Base-by-base conservation (phyloP, 495 filamentous ascomycete species). In the Penicillium dipodomyicola region DNA sequence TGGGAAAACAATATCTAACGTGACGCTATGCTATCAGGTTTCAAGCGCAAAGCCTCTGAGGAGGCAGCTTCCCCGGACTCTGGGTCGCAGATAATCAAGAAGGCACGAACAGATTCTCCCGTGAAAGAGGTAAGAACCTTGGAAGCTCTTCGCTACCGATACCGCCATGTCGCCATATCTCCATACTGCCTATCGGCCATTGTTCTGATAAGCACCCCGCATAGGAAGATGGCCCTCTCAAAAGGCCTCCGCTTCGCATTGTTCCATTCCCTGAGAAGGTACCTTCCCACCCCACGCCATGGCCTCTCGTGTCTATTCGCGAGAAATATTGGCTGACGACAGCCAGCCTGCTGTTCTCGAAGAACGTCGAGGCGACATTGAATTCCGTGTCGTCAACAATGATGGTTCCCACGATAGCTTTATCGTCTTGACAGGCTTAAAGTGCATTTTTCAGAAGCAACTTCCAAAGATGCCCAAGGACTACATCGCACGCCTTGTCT, bases 401-500 rank as follows among this genome's bases (percentile, higher is more conserved):
- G 95, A 98, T 68, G 87, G 88, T 61, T 80, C 84, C 15, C 82
- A 87, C 44, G 91, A 96, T 65, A 94, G 88, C 72, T 85, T 92
- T 33, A 95, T 97, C 63, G 93, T 98, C 63, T 82, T 98, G 20
- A 97, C 93, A 0, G 95, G 94, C 9, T 73, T 98, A 40, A 98
- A 97, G 71, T 96, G 92, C 67, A 96, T 98, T 50, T 98, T 98
- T 67, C 94, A 98, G 71, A 97, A 98, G 58, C 94, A 98, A 61
- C 81, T 98, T 0, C 94, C 94, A 1, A 97, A 97, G 73, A 98
- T 98, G 94, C 94, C 94, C 1, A 96, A 96, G 72, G 93, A 97
- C 64, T 98, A 98, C 69, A 97, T 98, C 57, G 94, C 94, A 19
- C 85, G 94, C 23, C 83, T 98, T 8, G 94, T 98, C 29, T 98